Evolutionary conservation across 306 rosid genomes (phyloP), one percentile per base, ranked within the genome.

Genomic region (Vigna trinervia): DNA sequence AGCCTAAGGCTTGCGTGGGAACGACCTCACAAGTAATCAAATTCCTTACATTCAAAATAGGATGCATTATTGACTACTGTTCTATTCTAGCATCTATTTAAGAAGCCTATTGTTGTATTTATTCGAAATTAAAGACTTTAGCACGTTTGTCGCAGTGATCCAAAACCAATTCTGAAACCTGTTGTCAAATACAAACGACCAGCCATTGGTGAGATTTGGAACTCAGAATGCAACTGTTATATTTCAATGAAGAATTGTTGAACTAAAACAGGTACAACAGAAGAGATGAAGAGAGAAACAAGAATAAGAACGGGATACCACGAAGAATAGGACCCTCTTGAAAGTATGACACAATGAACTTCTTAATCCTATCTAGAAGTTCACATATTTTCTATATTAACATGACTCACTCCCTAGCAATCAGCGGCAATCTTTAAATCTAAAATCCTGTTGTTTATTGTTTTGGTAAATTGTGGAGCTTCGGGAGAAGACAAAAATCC

Each of bases 351-450:
- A 73, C 83, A 61, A 52, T 74, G 81, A 82, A 70, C 76, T 78
- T 85, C 73, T 77, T 68, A 63, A 78, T 36, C 79, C 85, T 76
- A 80, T 71, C 56, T 57, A 81, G 74, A 79, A 74, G 79, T 70
- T 86, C 82, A 83, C 86, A 82, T 32, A 17, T 54, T 46, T 60
- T 56, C 34, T 72, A 78, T 88, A 86, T 82, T 41, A 74, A 85
- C 87, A 89, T 76, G 75, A 58, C 77, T 73, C 66, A 74, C 82
- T 41, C 53, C 84, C 85, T 36, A 69, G 68, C 84, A 77, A 86
- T 82, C 63, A 87, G 70, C 67, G 86, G 70, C 83, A 86, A 76
- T 74, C 81, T 79, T 83, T 87, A 58, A 48, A 84, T 79, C 93
- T 87, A 80, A 77, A 62, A 76, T 82, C 83, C 80, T 77, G 78